phyloP scores from a whole-genome alignment of 352 stramenopile genomes.

The Peronospora farinosa region DNA sequence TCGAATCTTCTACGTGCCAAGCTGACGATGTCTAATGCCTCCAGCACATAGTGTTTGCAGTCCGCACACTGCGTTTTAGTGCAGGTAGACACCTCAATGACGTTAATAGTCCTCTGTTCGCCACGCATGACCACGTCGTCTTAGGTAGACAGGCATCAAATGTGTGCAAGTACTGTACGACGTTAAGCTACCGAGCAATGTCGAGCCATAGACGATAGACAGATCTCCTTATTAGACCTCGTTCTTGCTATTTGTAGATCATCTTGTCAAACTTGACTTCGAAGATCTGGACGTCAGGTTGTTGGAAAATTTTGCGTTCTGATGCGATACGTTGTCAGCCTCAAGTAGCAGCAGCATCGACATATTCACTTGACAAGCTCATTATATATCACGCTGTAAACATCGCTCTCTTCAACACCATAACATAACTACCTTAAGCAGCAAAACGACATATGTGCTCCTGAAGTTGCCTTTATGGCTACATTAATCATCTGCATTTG shows the following conservation, averaged over 20 bases:
- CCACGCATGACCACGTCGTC: slow-evolving; percentile 51
- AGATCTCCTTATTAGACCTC: slow-evolving; percentile 41
- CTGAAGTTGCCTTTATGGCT: slow-evolving; percentile 4
- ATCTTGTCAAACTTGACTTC: slow-evolving; percentile 35
- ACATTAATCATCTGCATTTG: background rate
- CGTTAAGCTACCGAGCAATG: slow-evolving; percentile 39
- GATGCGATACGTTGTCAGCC: too few relatives aligned
- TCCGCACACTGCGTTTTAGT: slow-evolving; percentile 48
- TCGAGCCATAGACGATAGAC: slow-evolving; percentile 42
- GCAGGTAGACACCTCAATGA: slow-evolving; percentile 26
- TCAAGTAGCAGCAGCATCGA: background rate
- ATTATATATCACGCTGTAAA: slow-evolving; percentile 40
- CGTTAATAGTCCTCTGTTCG: slow-evolving; percentile 52
- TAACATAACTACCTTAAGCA: too few relatives aligned
- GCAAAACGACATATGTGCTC: too few relatives aligned
- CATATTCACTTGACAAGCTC: slow-evolving; percentile 20
- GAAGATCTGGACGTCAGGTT: too few relatives aligned
- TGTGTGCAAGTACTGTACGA: slow-evolving; percentile 1
- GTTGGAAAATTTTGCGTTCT: too few relatives aligned
- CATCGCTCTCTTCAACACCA: background rate
- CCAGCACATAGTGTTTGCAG: slow-evolving; percentile 38
- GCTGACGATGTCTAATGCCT: slow-evolving; percentile 44
- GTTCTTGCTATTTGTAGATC: slow-evolving; percentile 39
- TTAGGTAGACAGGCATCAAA: too few relatives aligned
- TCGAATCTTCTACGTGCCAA: slow-evolving; percentile 26